These are phyloP conservation scores for Globisporangium abappressorium DNA, from an alignment of 352 stramenopile species.

Conservation along the genomic window DNA sequence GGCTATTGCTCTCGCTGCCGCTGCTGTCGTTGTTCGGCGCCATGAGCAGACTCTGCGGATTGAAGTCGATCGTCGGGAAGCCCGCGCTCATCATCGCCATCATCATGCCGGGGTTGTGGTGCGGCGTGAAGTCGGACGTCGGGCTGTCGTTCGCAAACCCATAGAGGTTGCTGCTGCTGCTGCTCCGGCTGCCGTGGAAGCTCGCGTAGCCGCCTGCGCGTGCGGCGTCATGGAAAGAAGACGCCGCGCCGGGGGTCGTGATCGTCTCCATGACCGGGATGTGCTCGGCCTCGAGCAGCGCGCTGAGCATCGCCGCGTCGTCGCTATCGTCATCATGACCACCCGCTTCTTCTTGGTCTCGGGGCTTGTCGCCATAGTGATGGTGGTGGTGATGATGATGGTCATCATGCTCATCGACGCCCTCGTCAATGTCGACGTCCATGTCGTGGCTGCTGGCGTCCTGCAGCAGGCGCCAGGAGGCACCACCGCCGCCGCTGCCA, in stretches of 20 bases:
- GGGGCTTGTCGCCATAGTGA: background rate
- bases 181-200: background rate
- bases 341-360: background rate
- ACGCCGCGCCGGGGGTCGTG: slow-evolving; percentile 1
- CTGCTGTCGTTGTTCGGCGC: slow-evolving; percentile 2
- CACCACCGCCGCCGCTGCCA: slow-evolving; percentile 24
- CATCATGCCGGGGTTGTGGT: slow-evolving; percentile 19
- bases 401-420: slow-evolving; percentile 9
- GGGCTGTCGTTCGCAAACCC: background rate
- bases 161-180: background rate
- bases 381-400: background rate
- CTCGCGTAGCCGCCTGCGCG: background rate
- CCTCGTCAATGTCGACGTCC: slow-evolving; percentile 23
- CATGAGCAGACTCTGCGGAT: slow-evolving; percentile 17
- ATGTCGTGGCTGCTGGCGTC: slow-evolving; percentile 26
- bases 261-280: slow-evolving; percentile 10
- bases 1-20: slow-evolving; percentile 6
- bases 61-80: slow-evolving; percentile 16
- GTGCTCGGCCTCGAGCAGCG: slow-evolving; percentile 14
- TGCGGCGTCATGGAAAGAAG: slow-evolving; percentile 6
- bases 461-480: slow-evolving; percentile 35
- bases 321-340: slow-evolving; percentile 5
- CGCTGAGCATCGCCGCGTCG: slow-evolving; percentile 9
- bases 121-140: slow-evolving; percentile 11
- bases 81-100: slow-evolving; percentile 20